Conservation (phyloP, 768 basidiomycete genomes). For the Collybiopsis confluens region DNA sequence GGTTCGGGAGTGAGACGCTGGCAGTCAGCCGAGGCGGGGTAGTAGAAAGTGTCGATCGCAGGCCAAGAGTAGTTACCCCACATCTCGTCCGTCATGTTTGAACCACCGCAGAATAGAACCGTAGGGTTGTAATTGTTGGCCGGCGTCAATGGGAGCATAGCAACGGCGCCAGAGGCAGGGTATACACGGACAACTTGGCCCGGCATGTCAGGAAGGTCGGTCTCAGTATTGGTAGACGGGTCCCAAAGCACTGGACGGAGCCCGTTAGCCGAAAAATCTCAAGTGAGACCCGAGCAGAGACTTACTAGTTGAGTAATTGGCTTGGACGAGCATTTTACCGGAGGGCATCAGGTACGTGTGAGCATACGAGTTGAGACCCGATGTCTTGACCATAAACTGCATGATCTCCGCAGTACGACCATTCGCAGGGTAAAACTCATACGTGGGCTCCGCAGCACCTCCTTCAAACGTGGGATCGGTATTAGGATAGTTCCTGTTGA, state of each 20-base stretch:
- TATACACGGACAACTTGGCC: conserved; percentile 74
- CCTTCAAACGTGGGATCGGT: conserved; percentile 57
- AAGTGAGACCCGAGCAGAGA: conserved; percentile 12
- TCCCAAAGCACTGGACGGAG: conserved; percentile 44
- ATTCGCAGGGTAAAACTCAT: conserved; percentile 76
- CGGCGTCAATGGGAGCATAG: conserved; percentile 89
- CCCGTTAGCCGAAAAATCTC: conserved; percentile 1
- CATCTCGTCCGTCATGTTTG: conserved; percentile 62
- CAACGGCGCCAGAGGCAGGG: conserved; percentile 83
- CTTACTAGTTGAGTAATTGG: conserved; percentile 74
- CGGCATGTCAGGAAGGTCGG: conserved; percentile 69
- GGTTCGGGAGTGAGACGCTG: conserved; percentile 88
- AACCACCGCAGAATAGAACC: conserved; percentile 88
- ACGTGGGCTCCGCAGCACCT: conserved; percentile 76
- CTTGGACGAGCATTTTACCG: conserved; percentile 78
- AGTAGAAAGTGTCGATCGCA: conserved; percentile 67
- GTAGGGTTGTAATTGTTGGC: conserved; percentile 85
- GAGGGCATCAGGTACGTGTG: conserved; percentile 73
- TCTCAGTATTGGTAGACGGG: conserved; percentile 51
- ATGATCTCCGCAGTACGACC: conserved; percentile 44
- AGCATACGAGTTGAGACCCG: conserved; percentile 75
- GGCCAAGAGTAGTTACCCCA: conserved; percentile 81
- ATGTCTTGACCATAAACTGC: conserved; percentile 67
- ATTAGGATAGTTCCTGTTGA: conserved; percentile 74
- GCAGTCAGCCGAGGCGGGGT: conserved; percentile 68